A percentile compares a stretch with the other conserved stretches of the same genome.
Conservation (phyloP, 2,329 filamentous ascomycete genomes). For the Pochonia chlamydosporia region DNA sequence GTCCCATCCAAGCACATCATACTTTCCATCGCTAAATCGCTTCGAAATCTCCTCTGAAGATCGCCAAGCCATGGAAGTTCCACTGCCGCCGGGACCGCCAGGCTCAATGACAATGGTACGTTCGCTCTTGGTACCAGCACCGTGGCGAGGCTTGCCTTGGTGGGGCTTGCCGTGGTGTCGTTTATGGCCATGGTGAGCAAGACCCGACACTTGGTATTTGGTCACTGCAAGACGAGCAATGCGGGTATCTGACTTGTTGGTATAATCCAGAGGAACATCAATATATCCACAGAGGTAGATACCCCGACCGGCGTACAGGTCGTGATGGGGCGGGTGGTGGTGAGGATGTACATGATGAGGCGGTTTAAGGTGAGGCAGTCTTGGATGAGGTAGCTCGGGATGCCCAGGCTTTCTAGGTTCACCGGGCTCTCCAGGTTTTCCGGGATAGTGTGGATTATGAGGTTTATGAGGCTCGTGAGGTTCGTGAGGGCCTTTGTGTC, state of each 20-base stretch:
- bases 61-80: slow-evolving; percentile 35
- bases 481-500: not conserved
- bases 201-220: slow-evolving; percentile 42
- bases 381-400: slow-evolving; percentile 1
- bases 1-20: slow-evolving; percentile 48
- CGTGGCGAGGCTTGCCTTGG: slow-evolving; percentile 2
- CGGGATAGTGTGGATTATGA: not conserved
- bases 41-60: slow-evolving; percentile 29
- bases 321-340: slow-evolving; percentile 10
- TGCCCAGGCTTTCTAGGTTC: not conserved
- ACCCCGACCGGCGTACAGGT: slow-evolving; percentile 32
- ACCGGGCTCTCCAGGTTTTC: not conserved
- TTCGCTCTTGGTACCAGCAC: slow-evolving; percentile 31
- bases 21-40: slow-evolving; percentile 35
- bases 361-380: too few species aligned
- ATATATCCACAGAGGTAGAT: slow-evolving; percentile 44
- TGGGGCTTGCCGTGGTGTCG: not conserved
- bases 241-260: slow-evolving; percentile 35
- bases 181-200: slow-evolving; percentile 20
- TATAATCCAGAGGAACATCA: slow-evolving; percentile 43
- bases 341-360: not conserved
- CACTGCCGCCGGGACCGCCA: slow-evolving; percentile 44
- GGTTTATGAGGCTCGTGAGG: not conserved
- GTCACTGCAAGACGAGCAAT: slow-evolving; percentile 42
- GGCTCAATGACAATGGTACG: slow-evolving; percentile 45